A percentile compares a stretch with the other conserved stretches of the same genome.
These are phyloP conservation scores for Hydnum rufescens DNA, from an alignment of 768 basidiomycete genomes.

Conservation along the genomic window DNA sequence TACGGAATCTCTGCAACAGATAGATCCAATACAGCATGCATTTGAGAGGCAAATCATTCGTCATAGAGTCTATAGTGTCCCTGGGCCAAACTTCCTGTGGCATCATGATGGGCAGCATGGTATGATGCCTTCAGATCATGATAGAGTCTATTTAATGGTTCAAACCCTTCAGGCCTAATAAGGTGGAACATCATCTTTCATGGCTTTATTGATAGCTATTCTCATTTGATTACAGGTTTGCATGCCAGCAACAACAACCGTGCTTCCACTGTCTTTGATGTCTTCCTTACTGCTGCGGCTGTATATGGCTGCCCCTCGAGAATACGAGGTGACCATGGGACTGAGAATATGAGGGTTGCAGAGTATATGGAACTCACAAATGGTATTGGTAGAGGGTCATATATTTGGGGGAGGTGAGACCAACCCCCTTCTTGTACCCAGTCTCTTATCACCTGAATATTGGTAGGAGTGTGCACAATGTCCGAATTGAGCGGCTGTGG, in stretches of 20 bases:
- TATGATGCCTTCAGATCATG: not conserved
- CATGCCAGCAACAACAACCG: slow-evolving; percentile 6
- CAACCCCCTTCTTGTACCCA: not conserved
- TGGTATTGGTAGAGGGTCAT: slow-evolving; percentile 13
- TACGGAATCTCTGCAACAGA: too few relatives aligned
- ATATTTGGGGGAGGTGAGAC: slow-evolving; percentile 15
- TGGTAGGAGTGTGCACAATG: slow-evolving; percentile 14
- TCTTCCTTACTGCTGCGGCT: slow-evolving; percentile 17
- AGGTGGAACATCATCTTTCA: slow-evolving; percentile 7
- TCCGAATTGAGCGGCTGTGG: slow-evolving; percentile 19
- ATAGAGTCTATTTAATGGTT: not conserved
- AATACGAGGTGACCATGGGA: slow-evolving; percentile 16
- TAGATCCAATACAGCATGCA: too few relatives aligned
- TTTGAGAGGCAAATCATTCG: slow-evolving; percentile 16
- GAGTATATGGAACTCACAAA: slow-evolving; percentile 13
- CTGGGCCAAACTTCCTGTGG: slow-evolving; percentile 15
- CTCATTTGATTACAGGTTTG: slow-evolving; percentile 8
- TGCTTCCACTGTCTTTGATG: slow-evolving; percentile 16
- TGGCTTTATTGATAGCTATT: slow-evolving; percentile 14
- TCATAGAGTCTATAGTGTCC: slow-evolving; percentile 11
- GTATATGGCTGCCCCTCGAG: slow-evolving; percentile 13
- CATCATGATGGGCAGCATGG: slow-evolving; percentile 14
- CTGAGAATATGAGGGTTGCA: slow-evolving; percentile 15
- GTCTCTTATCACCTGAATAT: not conserved
- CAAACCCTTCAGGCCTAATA: not conserved